phyloP scores from a whole-genome alignment of 2,329 filamentous ascomycete species.

The Colletotrichum simmondsii region DNA sequence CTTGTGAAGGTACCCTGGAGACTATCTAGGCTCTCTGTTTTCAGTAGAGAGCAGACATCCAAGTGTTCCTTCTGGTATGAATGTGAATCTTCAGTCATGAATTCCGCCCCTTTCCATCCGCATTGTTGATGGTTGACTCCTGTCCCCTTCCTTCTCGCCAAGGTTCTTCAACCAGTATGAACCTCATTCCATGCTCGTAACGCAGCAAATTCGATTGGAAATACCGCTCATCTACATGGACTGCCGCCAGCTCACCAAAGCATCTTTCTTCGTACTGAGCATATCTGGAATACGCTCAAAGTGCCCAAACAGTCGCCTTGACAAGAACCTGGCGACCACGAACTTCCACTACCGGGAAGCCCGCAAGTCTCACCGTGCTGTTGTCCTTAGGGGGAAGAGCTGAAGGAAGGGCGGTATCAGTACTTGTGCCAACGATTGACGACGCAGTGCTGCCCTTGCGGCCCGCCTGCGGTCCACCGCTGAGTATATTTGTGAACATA shows the following conservation, averaged over 20 bases:
- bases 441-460: slow-evolving; percentile 47
- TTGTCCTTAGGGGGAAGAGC: slow-evolving; percentile 56
- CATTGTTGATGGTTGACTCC: slow-evolving; percentile 3
- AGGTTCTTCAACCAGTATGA: neutral
- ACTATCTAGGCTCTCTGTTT: slow-evolving; percentile 14
- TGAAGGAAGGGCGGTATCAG: slow-evolving; percentile 52
- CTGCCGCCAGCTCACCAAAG: neutral
- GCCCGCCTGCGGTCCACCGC: slow-evolving; percentile 32
- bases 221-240: neutral
- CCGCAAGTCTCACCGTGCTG: slow-evolving; percentile 76
- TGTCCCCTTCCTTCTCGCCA: slow-evolving; percentile 7
- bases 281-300: slow-evolving; percentile 42
- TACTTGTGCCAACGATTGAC: slow-evolving; percentile 42
- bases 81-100: slow-evolving; percentile 33
- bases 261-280: slow-evolving; percentile 2
- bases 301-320: slow-evolving; percentile 79
- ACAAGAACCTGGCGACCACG: slow-evolving; percentile 78
- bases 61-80: slow-evolving; percentile 30
- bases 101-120: slow-evolving; percentile 8
- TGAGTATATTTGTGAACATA: slow-evolving; percentile 48
- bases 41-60: slow-evolving; percentile 17
- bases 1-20: slow-evolving; percentile 25
- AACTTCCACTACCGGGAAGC: slow-evolving; percentile 80
- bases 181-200: neutral
- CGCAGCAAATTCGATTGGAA: neutral